Conservation (phyloP, 805 yeast species). For the Debaryomyces tyrocola region DNA sequence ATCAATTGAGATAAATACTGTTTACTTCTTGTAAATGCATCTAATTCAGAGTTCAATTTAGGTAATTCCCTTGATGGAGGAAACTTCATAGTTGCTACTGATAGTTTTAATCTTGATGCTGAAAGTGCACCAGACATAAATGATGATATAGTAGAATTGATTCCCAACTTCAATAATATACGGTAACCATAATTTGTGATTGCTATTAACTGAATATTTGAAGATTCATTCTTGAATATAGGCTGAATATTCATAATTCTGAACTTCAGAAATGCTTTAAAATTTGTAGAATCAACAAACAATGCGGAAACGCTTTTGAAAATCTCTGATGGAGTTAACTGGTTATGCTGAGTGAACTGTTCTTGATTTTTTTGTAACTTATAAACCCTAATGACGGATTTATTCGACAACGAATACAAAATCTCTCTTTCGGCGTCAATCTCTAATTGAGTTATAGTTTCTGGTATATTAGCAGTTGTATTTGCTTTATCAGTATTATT, state of each 20-base stretch:
- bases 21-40: slow-evolving; percentile 40
- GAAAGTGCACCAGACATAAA: slow-evolving; percentile 21
- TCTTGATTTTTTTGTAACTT: slow-evolving; percentile 49
- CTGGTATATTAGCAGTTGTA: slow-evolving; percentile 39
- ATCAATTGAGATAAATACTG: slow-evolving; percentile 41
- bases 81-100: slow-evolving; percentile 52
- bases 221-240: slow-evolving; percentile 64
- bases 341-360: slow-evolving; percentile 33
- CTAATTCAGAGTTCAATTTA: slow-evolving; percentile 38
- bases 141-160: slow-evolving; percentile 23
- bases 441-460: slow-evolving; percentile 60
- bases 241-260: slow-evolving; percentile 62
- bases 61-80: slow-evolving; percentile 60
- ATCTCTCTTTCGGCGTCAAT: slow-evolving; percentile 78
- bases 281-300: slow-evolving; percentile 55
- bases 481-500: slow-evolving; percentile 11
- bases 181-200: slow-evolving; percentile 84
- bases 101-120: slow-evolving; percentile 31
- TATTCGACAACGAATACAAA: slow-evolving; percentile 78
- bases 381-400: slow-evolving; percentile 80
- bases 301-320: slow-evolving; percentile 50
- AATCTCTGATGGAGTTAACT: slow-evolving; percentile 45
- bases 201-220: slow-evolving; percentile 71
- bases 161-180: slow-evolving; percentile 56
- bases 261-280: slow-evolving; percentile 48